phyloP scores from a whole-genome alignment of 2,329 filamentous ascomycete species.

The Arthrocladium fulminans region DNA sequence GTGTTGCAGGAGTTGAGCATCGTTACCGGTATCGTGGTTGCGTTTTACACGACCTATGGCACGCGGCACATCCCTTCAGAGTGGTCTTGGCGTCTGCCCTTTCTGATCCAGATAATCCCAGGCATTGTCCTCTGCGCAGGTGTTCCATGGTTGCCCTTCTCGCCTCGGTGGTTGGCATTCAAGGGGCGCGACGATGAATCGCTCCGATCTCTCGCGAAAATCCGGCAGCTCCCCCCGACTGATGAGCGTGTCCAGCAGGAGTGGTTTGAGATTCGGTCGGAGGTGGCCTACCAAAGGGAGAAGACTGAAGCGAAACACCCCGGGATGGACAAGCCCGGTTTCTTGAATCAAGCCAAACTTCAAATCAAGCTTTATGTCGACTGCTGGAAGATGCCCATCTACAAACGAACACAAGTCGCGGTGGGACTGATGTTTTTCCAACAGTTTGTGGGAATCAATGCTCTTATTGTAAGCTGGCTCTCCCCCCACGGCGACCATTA shows the following conservation, averaged over 20 bases:
- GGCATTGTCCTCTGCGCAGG: conserved; percentile 33
- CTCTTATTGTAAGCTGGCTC: conserved; percentile 30
- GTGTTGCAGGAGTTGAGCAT: conserved; percentile 40
- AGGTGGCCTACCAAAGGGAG: conserved; percentile 39
- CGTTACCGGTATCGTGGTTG: conserved; percentile 39
- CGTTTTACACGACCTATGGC: conserved; percentile 48
- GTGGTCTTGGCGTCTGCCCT: conserved; percentile 40
- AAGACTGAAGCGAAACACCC: conserved; percentile 31
- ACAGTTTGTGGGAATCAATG: conserved; percentile 37
- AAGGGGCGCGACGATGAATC: conserved; percentile 32
- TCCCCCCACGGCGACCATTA: not conserved
- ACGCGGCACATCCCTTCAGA: conserved; percentile 37
- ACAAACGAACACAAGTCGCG: conserved; percentile 35
- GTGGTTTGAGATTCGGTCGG: conserved; percentile 42
- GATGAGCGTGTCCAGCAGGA: conserved; percentile 40
- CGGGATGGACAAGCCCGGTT: conserved; percentile 41
- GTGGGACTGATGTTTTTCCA: conserved; percentile 37
- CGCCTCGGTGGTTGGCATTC: conserved; percentile 38
- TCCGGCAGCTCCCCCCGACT: conserved; percentile 34
- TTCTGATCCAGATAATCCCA: conserved; percentile 38
- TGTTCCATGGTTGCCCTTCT: conserved; percentile 40
- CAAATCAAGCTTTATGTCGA: conserved; percentile 41
- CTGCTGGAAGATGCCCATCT: conserved; percentile 38
- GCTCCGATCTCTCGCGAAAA: conserved; percentile 29
- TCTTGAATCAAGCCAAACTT: too few relatives aligned